A percentile compares a stretch with the other conserved stretches of the same genome.
These are phyloP conservation scores for Hydrangea macrophylla DNA, from an alignment of 148 eudicot genomes.

Conservation along the genomic window DNA sequence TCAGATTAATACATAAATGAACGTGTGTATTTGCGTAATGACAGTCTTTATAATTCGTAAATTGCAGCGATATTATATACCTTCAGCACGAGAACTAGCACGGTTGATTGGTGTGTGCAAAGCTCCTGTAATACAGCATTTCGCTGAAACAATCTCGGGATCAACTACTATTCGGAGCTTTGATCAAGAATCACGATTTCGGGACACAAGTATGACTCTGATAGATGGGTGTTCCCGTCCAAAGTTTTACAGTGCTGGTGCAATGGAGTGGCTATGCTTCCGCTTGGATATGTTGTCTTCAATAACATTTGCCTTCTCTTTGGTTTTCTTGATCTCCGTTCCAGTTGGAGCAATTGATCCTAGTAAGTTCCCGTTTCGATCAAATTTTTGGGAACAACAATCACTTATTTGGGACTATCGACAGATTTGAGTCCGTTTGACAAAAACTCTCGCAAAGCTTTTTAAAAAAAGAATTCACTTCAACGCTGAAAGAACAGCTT, in stretches of 20 bases:
- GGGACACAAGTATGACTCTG: slow-evolving; percentile 25
- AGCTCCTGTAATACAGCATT: slow-evolving; percentile 64
- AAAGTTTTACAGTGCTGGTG: slow-evolving; percentile 36
- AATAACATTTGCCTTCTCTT: slow-evolving; percentile 41
- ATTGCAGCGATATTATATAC: slow-evolving; percentile 53
- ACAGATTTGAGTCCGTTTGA: too few species aligned
- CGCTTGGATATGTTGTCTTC: slow-evolving; percentile 53
- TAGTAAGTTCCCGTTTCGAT: slow-evolving; percentile 24
- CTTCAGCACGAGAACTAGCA: slow-evolving; percentile 58
- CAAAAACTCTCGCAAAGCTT: too few species aligned
- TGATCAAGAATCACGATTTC: slow-evolving; percentile 47
- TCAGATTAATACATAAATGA: not conserved
- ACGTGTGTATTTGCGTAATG: not conserved
- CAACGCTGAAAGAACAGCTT: too few species aligned
- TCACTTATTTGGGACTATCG: too few species aligned
- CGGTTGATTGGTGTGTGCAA: slow-evolving; percentile 49
- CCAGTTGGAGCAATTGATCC: slow-evolving; percentile 47
- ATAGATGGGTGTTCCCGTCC: slow-evolving; percentile 41
- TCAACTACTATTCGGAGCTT: slow-evolving; percentile 55
- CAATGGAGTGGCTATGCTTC: slow-evolving; percentile 54
- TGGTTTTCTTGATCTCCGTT: slow-evolving; percentile 50
- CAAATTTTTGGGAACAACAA: too few species aligned
- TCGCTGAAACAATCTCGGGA: slow-evolving; percentile 62
- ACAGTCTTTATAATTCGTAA: not conserved
- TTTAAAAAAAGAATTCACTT: too few species aligned